A percentile compares a stretch with the other conserved stretches of the same genome.
phyloP scores from a whole-genome alignment of 345 rosid genomes.

The Salix exigua region DNA sequence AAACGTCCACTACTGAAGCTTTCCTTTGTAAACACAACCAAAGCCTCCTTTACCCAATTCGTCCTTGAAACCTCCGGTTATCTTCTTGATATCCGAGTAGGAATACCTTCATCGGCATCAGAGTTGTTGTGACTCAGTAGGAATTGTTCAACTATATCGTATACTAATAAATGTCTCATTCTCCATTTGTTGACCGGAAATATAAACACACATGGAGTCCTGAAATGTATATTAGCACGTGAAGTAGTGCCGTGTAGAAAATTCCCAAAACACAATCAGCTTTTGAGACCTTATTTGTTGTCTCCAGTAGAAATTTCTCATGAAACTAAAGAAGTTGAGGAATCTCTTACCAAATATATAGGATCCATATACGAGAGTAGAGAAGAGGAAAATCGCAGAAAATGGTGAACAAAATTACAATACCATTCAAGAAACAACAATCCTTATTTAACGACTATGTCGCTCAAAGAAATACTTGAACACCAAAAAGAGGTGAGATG shows the following conservation, averaged over 20 bases:
- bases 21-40: conserved; percentile 9
- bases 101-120: not conserved
- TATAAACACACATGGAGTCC: not conserved
- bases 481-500: not conserved
- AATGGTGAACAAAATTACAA: no score
- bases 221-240: not conserved
- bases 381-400: no score
- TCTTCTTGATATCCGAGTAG: not conserved
- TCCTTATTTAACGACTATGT: not conserved
- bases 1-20: conserved; percentile 2
- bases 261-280: no score
- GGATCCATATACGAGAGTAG: no score
- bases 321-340: no score
- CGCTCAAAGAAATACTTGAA: no score
- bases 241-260: no score
- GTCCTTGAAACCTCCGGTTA: not conserved
- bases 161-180: not conserved
- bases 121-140: not conserved
- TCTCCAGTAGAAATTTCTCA: no score
- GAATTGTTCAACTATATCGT: not conserved
- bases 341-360: no score
- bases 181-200: not conserved
- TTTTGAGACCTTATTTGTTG: no score
- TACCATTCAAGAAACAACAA: not conserved
- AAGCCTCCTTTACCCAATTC: conserved; percentile 12